phyloP scores from a whole-genome alignment of 306 rosid species.

The Vachellia pachyceras region DNA sequence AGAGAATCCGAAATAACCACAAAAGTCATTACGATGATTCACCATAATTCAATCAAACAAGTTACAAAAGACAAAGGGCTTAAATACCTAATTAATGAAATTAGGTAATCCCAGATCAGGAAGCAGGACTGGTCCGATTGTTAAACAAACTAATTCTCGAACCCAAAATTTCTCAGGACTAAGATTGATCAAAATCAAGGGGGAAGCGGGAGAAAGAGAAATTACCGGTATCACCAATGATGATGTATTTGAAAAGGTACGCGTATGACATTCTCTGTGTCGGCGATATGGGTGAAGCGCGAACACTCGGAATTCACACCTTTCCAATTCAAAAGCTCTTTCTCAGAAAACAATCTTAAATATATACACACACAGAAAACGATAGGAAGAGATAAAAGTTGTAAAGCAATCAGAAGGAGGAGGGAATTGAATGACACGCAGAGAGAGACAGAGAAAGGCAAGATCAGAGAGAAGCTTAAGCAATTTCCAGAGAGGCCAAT shows the following conservation, averaged over 20 bases:
- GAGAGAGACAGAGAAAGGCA: conserved; percentile 9
- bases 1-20: background rate
- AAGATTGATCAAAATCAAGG: background rate
- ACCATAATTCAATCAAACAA: background rate
- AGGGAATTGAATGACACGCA: background rate
- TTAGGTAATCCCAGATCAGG: conserved; percentile 26
- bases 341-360: background rate
- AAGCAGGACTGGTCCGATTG: background rate
- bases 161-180: background rate
- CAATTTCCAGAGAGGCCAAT: conserved; percentile 37
- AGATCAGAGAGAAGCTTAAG: conserved; percentile 10
- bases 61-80: background rate
- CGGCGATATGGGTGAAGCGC: background rate
- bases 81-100: background rate
- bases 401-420: background rate
- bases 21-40: background rate
- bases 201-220: background rate
- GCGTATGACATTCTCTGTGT: conserved; percentile 79
- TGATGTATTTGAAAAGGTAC: conserved; percentile 95
- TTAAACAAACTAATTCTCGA: background rate
- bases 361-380: background rate
- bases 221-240: conserved; percentile 97
- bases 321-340: background rate
- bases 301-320: conserved; percentile 28
- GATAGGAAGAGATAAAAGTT: background rate